Evolutionary conservation across 805 yeast genomes (phyloP).

Genomic region (Pichia exigua): DNA sequence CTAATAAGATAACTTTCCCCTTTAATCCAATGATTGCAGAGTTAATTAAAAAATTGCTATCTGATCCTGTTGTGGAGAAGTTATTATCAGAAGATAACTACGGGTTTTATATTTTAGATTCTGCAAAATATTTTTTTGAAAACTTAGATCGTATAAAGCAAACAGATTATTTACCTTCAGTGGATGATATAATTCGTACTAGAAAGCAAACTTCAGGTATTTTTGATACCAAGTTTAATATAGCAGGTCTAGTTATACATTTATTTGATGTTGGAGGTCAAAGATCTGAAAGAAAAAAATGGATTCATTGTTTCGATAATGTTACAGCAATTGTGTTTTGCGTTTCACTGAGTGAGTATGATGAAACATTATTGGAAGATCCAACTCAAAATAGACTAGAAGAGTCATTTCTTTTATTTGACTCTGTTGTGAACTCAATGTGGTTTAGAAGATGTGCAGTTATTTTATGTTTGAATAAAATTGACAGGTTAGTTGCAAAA

Average conservation of each 20-base stretch:
- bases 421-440: constrained; percentile 82
- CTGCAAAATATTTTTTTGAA: constrained; percentile 70
- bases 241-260: constrained; percentile 60
- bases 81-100: constrained; percentile 54
- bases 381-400: constrained; percentile 67
- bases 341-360: constrained; percentile 86
- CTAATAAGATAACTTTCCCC: constrained; percentile 41
- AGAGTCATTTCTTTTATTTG: constrained; percentile 77
- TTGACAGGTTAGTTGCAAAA: constrained; percentile 84
- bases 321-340: constrained; percentile 86
- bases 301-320: constrained; percentile 96
- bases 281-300: constrained; percentile 88
- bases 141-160: constrained; percentile 54
- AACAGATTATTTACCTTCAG: constrained; percentile 60
- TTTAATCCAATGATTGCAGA: constrained; percentile 44
- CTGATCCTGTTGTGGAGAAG: constrained; percentile 47
- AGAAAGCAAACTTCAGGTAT: constrained; percentile 92
- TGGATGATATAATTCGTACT: constrained; percentile 74
- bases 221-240: constrained; percentile 68
- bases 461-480: constrained; percentile 80
- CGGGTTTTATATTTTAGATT: constrained; percentile 77
- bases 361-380: constrained; percentile 76
- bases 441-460: constrained; percentile 89
- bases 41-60: constrained; percentile 46
- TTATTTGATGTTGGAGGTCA: constrained; percentile 92